phyloP scores from a whole-genome alignment of 2,329 filamentous ascomycete species.

The Falciphora oryzae region DNA sequence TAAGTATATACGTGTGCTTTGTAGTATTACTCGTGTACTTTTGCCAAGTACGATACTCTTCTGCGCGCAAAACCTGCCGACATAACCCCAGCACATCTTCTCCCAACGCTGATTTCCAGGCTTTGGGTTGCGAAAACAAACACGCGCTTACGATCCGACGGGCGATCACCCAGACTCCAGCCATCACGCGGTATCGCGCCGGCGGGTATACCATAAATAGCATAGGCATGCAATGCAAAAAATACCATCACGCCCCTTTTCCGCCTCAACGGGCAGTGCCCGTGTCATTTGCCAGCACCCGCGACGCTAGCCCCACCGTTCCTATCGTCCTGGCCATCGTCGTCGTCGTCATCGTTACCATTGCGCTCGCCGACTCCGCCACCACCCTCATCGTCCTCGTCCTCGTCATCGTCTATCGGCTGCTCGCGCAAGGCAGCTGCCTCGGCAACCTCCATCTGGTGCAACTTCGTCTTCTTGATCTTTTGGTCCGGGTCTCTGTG shows the following conservation, averaged over 20 bases:
- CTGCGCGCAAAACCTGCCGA: background rate
- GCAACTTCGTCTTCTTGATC: slow-evolving; percentile 47
- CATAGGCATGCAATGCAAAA: background rate
- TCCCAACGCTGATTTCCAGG: background rate
- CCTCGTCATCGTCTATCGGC: slow-evolving; percentile 17
- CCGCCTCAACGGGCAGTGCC: background rate
- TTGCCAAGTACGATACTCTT: background rate
- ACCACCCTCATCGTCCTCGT: slow-evolving; percentile 25
- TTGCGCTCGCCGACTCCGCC: slow-evolving; percentile 12
- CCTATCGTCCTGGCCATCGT: background rate
- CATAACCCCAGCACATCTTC: background rate
- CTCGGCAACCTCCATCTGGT: slow-evolving; percentile 55
- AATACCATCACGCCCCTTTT: background rate
- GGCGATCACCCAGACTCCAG: background rate
- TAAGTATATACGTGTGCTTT: no score
- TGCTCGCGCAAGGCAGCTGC: slow-evolving; percentile 39
- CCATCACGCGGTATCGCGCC: background rate
- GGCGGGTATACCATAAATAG: background rate
- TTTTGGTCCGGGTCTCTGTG: slow-evolving; percentile 38
- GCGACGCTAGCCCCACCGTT: background rate
- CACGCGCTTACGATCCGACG: background rate
- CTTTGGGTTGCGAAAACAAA: background rate
- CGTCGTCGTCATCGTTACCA: background rate
- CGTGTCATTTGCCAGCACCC: background rate
- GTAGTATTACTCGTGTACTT: no score